These are phyloP conservation scores for Yamadazyma philogaea DNA, from an alignment of 805 yeast species.

Conservation along the genomic window DNA sequence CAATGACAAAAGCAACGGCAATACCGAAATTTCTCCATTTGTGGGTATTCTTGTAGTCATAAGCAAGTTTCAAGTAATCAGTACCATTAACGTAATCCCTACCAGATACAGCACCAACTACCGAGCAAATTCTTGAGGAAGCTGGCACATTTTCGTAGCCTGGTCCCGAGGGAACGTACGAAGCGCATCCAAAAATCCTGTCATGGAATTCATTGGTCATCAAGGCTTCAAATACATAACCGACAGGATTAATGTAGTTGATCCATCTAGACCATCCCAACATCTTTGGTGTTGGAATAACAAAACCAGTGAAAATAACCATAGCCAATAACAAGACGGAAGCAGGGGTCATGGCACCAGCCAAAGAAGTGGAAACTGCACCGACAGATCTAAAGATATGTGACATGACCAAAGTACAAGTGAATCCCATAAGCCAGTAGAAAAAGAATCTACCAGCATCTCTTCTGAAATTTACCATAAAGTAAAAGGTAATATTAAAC, in stretches of 20 bases:
- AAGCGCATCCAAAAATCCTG: conserved; percentile 48
- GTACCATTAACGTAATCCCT: conserved; percentile 53
- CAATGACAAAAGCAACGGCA: conserved; percentile 47
- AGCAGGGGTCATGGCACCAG: conserved; percentile 34
- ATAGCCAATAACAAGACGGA: conserved; percentile 36
- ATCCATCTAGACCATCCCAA: conserved; percentile 66
- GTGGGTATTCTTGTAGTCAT: conserved; percentile 52
- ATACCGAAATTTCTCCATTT: conserved; percentile 82
- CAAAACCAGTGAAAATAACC: conserved; percentile 54
- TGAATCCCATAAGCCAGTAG: conserved; percentile 27
- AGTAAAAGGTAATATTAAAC: conserved; percentile 36
- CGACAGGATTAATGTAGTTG: conserved; percentile 41
- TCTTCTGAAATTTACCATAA: conserved; percentile 46
- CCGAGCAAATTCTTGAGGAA: conserved; percentile 50
- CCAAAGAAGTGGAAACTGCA: conserved; percentile 40
- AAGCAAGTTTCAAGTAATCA: conserved; percentile 48
- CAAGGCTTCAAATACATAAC: conserved; percentile 51
- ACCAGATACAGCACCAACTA: conserved; percentile 61
- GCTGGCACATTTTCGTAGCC: conserved; percentile 41
- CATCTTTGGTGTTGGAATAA: conserved; percentile 41
- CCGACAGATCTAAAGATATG: conserved; percentile 41
- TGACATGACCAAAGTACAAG: conserved; percentile 37
- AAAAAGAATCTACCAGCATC: conserved; percentile 33
- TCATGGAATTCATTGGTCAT: conserved; percentile 53
- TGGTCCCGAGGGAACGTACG: conserved; percentile 53